Conservation (phyloP, 2,329 filamentous ascomycete species). For the Talaromyces sp. region DNA sequence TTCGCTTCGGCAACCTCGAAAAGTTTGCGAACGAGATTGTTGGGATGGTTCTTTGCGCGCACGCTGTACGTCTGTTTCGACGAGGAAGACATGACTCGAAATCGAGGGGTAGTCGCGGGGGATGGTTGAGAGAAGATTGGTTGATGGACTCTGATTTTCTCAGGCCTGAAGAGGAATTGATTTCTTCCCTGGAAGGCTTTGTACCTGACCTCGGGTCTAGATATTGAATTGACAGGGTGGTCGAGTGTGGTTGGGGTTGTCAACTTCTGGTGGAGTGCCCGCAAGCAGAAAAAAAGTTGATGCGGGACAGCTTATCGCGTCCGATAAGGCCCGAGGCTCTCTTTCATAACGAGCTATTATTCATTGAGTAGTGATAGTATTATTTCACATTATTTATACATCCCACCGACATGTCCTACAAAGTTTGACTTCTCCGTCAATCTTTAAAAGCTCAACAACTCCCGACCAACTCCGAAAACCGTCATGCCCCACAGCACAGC, state of each 20-base stretch:
- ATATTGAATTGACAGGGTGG: neutral
- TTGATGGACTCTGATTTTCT: neutral
- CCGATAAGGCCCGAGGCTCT: neutral
- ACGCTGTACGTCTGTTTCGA: slow-evolving; percentile 35
- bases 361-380: neutral
- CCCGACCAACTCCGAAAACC: slow-evolving; percentile 30
- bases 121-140: neutral
- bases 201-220: neutral
- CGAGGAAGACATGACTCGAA: slow-evolving; percentile 37
- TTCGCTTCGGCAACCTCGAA: slow-evolving; percentile 44
- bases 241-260: neutral
- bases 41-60: slow-evolving; percentile 38
- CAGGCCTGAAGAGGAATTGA: neutral
- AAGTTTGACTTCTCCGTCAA: neutral
- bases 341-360: neutral
- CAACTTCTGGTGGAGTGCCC: neutral
- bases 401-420: neutral
- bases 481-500: slow-evolving; percentile 35
- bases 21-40: slow-evolving; percentile 38
- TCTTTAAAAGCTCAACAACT: slow-evolving; percentile 22
- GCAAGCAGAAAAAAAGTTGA: neutral
- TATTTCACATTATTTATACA: neutral
- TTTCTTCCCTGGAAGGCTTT: neutral
- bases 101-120: neutral
- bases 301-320: neutral